These are phyloP conservation scores for Mycosphaerelloides madeirae DNA, from an alignment of 2,329 filamentous ascomycete genomes.

Conservation along the genomic window DNA sequence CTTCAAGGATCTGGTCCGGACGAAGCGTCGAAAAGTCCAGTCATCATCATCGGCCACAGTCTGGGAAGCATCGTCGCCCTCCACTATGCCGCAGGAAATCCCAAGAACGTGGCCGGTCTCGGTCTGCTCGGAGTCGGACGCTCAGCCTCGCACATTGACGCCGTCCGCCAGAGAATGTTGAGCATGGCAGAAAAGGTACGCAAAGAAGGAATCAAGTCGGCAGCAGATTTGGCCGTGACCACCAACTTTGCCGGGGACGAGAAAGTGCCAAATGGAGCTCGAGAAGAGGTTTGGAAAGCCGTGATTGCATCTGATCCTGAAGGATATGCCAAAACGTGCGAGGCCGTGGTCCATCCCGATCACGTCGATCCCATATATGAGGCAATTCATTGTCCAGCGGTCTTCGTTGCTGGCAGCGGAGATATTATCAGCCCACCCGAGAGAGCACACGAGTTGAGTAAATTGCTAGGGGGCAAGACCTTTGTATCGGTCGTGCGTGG, in stretches of 20 bases:
- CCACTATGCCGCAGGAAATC: constrained; percentile 8
- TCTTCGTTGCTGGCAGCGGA: constrained; percentile 6
- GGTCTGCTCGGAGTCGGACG: constrained; percentile 11
- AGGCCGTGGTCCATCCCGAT: constrained; percentile 5
- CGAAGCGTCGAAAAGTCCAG: not conserved
- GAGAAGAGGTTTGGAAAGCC: not conserved
- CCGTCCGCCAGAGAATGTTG: constrained; percentile 7
- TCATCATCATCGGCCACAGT: constrained; percentile 13
- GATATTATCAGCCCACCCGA: constrained; percentile 9
- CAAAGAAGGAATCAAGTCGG: constrained; percentile 6
- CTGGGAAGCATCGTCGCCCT: constrained; percentile 10
- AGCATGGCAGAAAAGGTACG: constrained; percentile 5
- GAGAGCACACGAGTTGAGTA: constrained; percentile 1
- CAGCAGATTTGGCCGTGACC: constrained; percentile 3
- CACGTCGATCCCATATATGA: constrained; percentile 9
- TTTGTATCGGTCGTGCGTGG: constrained; percentile 5
- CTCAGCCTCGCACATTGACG: constrained; percentile 11
- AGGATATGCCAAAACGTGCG: constrained; percentile 11
- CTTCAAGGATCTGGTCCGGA: constrained; percentile 5
- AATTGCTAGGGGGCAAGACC: constrained; percentile 4
- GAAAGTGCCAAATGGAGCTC: too few relatives aligned
- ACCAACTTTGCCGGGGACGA: constrained; percentile 8
- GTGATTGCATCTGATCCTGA: constrained; percentile 7
- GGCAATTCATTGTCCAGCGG: constrained; percentile 4
- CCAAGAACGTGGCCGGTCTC: constrained; percentile 28